phyloP scores from a whole-genome alignment of 164 flowering plant genomes.

The Annona cherimola region DNA sequence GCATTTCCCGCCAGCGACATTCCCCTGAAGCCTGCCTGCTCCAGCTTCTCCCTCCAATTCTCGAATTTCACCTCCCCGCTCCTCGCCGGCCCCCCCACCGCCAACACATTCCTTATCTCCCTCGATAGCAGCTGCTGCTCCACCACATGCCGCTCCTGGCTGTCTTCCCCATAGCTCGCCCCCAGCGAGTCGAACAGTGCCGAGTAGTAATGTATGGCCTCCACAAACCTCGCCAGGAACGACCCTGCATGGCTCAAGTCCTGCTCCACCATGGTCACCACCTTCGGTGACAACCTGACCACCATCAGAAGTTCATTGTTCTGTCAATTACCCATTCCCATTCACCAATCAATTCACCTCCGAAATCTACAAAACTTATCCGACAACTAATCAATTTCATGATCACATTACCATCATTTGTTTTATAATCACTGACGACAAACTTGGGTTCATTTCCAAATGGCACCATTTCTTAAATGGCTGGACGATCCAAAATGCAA shows the following conservation, averaged over 20 bases:
- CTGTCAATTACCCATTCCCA: too few species aligned
- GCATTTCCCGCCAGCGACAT: constrained; percentile 89
- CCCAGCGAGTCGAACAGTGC: constrained; percentile 94
- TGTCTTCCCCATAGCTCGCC: constrained; percentile 92
- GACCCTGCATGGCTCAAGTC: constrained; percentile 86
- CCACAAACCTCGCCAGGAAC: constrained; percentile 86
- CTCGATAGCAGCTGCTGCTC: constrained; percentile 88
- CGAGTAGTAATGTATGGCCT: constrained; percentile 97
- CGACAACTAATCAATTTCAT: too few species aligned
- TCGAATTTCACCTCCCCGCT: constrained; percentile 65
- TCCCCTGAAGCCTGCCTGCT: constrained; percentile 72
- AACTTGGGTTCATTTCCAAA: too few species aligned
- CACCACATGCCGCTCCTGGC: constrained; percentile 89
- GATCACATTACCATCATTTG: too few species aligned
- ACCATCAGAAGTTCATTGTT: neutral
- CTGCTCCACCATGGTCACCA: constrained; percentile 96
- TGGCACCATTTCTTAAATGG: too few species aligned
- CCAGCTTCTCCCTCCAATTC: constrained; percentile 91
- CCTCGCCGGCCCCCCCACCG: constrained; percentile 75
- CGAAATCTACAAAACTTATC: too few species aligned
- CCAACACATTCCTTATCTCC: constrained; percentile 68
- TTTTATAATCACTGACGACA: too few species aligned
- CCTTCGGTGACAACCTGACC: constrained; percentile 85
- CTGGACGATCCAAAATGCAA: too few species aligned
- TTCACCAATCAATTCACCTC: too few species aligned